Conservation (phyloP, 495 filamentous ascomycete genomes). For the Bryoglossum gracile region DNA sequence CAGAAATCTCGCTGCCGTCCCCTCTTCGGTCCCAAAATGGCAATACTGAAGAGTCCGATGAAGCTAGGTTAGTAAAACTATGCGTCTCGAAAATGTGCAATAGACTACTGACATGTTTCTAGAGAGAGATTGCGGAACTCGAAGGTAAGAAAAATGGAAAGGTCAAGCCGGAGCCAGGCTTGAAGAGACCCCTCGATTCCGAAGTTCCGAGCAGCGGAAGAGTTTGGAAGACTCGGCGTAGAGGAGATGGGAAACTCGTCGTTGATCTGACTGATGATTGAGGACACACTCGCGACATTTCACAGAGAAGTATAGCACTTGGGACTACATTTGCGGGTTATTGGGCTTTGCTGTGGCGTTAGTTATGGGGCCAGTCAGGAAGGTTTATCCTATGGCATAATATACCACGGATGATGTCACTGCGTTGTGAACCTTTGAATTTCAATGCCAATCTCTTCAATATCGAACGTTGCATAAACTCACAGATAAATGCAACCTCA, state of each 20-base stretch:
- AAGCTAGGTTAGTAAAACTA: conserved; percentile 3
- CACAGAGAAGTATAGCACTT: too few relatives aligned
- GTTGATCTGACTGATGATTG: conserved; percentile 20
- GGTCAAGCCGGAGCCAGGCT: too few relatives aligned
- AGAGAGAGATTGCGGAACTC: conserved; percentile 21
- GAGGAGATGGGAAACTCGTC: conserved; percentile 2
- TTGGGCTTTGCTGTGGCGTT: too few relatives aligned
- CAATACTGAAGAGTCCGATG: neutral
- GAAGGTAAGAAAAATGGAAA: conserved; percentile 14
- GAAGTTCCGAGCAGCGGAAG: neutral
- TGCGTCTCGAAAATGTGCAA: conserved; percentile 13
- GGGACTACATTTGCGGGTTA: too few relatives aligned
- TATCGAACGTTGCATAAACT: too few relatives aligned
- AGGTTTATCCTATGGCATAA: too few relatives aligned
- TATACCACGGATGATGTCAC: too few relatives aligned
- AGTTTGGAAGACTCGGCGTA: conserved; percentile 6
- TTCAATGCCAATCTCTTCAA: too few relatives aligned
- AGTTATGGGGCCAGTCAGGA: too few relatives aligned
- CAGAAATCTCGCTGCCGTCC: neutral
- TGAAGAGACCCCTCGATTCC: neutral
- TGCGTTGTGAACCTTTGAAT: too few relatives aligned
- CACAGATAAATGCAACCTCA: too few relatives aligned
- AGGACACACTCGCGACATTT: too few relatives aligned
- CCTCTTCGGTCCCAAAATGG: neutral
- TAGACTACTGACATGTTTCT: neutral